phyloP scores from a whole-genome alignment of 2,329 filamentous ascomycete species.

The Alternaria solani region DNA sequence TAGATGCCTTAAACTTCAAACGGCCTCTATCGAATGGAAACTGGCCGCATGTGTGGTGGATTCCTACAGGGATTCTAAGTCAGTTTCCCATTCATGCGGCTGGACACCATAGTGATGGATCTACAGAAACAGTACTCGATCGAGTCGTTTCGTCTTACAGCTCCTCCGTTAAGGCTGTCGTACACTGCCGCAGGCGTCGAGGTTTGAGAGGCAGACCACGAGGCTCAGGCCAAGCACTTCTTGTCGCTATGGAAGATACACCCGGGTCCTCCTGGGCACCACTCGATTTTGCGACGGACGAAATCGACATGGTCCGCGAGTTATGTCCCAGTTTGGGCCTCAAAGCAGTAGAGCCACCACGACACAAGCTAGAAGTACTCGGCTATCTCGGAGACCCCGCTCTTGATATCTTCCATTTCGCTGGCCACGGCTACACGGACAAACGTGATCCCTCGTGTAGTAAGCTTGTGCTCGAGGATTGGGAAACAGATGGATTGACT shows the following conservation, averaged over 20 bases:
- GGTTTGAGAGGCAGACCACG: too few species aligned
- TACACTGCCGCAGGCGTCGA: too few species aligned
- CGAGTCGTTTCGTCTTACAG: too few species aligned
- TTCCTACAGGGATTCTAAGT: background rate
- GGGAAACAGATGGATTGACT: background rate
- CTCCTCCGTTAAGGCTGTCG: too few species aligned
- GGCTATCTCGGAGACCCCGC: background rate
- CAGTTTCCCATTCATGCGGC: background rate
- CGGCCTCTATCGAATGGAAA: background rate
- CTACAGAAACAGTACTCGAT: too few species aligned
- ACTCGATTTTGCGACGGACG: too few species aligned
- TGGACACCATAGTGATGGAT: background rate
- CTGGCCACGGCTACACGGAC: background rate
- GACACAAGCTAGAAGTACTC: background rate
- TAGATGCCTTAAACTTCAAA: background rate
- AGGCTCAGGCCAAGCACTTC: too few species aligned
- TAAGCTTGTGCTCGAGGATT: background rate
- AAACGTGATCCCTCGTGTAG: background rate
- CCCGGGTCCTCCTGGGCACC: too few species aligned
- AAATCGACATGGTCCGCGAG: too few species aligned
- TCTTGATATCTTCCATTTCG: background rate
- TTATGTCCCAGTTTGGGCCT: too few species aligned
- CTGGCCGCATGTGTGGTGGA: background rate
- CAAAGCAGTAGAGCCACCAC: too few species aligned
- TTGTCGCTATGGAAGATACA: too few species aligned